Base-by-base conservation (phyloP, 2,329 filamentous ascomycete genomes). In the Periconia macrospinosa region DNA sequence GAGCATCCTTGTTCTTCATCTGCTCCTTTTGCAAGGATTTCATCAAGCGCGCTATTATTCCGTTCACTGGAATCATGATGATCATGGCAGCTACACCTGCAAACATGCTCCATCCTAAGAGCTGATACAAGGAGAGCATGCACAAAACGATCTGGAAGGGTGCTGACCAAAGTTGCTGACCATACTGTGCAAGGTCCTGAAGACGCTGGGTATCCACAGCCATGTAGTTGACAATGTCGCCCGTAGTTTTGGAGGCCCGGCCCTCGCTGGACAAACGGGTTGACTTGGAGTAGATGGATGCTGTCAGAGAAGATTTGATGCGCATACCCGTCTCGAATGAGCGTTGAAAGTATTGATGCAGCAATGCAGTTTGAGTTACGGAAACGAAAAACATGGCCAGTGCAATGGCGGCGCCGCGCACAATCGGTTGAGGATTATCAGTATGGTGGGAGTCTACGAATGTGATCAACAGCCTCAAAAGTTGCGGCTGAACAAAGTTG, bases 221-320 rank as follows among this genome's bases (percentile, higher is more conserved):
- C 93, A 99, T 99, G 76, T 96, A 94, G 71, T 99, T 99, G 72
- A 99, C 94, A 68, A 99, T 97, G 68, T 99, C 95, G 53, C 94
- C 94, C 0, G 94, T 99, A 0, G 91, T 90, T 77, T 97, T 97
- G 43, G 86, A 77, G 2, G 92, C 84, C 50, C 93, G 86, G 9
- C 94, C 94, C 76, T 99, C 94, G 65, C 96, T 97, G 6, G 93
- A 97, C 17, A 99, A 81, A 59, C 86, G 88, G 57, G 97, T 81
- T 0, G 92, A 89, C 77, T 99, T 99, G 54, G 87, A 84, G 74
- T 99, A 99, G 60, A 99, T 97, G 53, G 92, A 85, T 1, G 93
- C 89, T 7, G 91, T 93, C 57, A 99, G 77, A 2, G 92, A 88
- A 41, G 91, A 89, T 78, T 97, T 97, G 76, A 99, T 91, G 49